These are phyloP conservation scores for Friedmanniomyces simplex DNA, from an alignment of 495 filamentous ascomycete species.

Conservation along the genomic window DNA sequence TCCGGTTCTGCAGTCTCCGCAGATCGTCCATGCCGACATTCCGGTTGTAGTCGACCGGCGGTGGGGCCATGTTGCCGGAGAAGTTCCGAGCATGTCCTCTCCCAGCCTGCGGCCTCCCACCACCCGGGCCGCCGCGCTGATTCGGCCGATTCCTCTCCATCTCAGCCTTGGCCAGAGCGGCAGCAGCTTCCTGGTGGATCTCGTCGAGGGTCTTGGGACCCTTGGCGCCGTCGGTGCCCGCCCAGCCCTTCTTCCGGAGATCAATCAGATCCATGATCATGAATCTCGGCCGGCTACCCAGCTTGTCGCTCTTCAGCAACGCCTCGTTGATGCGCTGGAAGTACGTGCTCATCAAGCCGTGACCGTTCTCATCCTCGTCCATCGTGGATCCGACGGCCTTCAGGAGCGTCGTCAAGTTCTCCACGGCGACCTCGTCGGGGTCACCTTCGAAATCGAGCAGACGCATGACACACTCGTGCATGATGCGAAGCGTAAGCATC, in stretches of 20 bases:
- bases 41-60: slow-evolving; percentile 56
- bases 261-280: slow-evolving; percentile 96
- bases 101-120: slow-evolving; percentile 58
- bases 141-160: slow-evolving; percentile 49
- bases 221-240: slow-evolving; percentile 80
- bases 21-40: slow-evolving; percentile 89
- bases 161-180: slow-evolving; percentile 56
- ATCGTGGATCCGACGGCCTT: slow-evolving; percentile 83
- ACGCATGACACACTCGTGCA: slow-evolving; percentile 98
- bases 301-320: slow-evolving; percentile 62
- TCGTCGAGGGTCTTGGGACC: slow-evolving; percentile 93
- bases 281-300: slow-evolving; percentile 82
- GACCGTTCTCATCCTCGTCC: slow-evolving; percentile 62
- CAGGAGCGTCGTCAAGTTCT: slow-evolving; percentile 85
- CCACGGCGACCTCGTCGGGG: slow-evolving; percentile 91
- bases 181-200: slow-evolving; percentile 73
- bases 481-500: slow-evolving; percentile 98
- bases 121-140: slow-evolving; percentile 49
- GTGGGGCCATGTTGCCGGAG: slow-evolving; percentile 50
- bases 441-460: slow-evolving; percentile 88
- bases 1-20: slow-evolving; percentile 52
- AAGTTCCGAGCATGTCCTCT: slow-evolving; percentile 80
- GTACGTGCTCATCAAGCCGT: slow-evolving; percentile 82
- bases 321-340: slow-evolving; percentile 65
- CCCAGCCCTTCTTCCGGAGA: slow-evolving; percentile 63